Conservation (phyloP, 495 filamentous ascomycete genomes). For the Aspergillus indologenus region DNA sequence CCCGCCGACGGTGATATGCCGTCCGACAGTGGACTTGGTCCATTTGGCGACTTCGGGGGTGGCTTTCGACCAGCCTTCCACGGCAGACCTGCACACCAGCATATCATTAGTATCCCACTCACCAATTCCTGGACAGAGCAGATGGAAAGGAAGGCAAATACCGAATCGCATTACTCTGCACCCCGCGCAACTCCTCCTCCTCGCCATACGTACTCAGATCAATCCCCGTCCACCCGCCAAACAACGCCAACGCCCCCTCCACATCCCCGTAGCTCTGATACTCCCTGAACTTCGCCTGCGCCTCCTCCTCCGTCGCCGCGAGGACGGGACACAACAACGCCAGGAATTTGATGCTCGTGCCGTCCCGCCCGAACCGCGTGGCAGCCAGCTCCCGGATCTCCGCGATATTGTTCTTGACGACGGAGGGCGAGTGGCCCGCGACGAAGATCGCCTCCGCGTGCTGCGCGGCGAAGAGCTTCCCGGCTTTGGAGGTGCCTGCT, state of each 20-base stretch:
- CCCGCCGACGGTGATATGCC: conserved; percentile 62
- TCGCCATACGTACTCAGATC: conserved; percentile 51
- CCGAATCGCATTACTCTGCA: conserved; percentile 62
- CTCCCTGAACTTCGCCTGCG: conserved; percentile 49
- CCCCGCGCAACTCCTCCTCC: conserved; percentile 54
- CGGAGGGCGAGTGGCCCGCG: conserved; percentile 44
- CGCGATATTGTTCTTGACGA: conserved; percentile 47
- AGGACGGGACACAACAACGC: conserved; percentile 50
- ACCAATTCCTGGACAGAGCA: neutral
- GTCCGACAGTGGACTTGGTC: conserved; percentile 60
- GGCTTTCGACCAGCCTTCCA: conserved; percentile 48
- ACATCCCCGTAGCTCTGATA: conserved; percentile 46
- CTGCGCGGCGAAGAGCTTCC: conserved; percentile 61
- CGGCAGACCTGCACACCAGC: conserved; percentile 36
- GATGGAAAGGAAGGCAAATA: conserved; percentile 23
- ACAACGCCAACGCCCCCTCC: conserved; percentile 55
- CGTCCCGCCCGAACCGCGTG: conserved; percentile 44
- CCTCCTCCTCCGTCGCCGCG: conserved; percentile 54
- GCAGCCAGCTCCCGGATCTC: conserved; percentile 49
- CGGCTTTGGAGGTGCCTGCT: conserved; percentile 61
- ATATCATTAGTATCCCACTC: neutral
- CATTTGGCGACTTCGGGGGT: conserved; percentile 51
- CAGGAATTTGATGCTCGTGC: conserved; percentile 51
- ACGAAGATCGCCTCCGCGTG: conserved; percentile 56
- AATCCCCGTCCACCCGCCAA: conserved; percentile 59